Conservation (phyloP, 331 rosid species). For the Quercus phellos region DNA sequence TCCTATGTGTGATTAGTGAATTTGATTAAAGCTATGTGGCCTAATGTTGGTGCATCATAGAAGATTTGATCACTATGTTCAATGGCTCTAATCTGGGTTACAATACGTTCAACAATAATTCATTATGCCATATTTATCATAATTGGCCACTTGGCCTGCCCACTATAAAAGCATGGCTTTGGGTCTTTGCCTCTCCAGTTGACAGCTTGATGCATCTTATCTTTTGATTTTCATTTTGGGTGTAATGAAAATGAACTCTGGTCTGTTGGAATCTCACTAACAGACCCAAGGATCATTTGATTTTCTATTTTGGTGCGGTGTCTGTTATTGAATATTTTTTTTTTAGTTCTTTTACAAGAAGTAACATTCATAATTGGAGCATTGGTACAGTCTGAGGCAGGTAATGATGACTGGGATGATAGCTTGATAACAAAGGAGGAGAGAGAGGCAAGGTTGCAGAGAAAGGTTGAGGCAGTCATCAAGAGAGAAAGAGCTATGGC, state of each 20-base stretch:
- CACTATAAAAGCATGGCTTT: background rate
- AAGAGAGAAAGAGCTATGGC: slow-evolving; percentile 97
- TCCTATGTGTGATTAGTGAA: background rate
- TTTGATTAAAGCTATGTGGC: background rate
- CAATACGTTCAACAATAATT: background rate
- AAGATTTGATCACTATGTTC: too few relatives aligned
- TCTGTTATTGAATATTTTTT: background rate
- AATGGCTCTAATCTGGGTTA: background rate
- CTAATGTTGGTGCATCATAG: too few relatives aligned
- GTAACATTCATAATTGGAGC: slow-evolving; percentile 2
- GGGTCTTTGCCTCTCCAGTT: background rate
- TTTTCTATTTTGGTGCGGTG: background rate
- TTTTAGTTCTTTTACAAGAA: background rate
- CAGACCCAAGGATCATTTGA: background rate
- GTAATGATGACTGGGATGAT: slow-evolving; percentile 87
- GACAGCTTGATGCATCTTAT: background rate
- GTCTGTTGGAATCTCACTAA: background rate
- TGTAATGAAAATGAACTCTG: background rate
- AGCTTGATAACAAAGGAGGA: slow-evolving; percentile 89
- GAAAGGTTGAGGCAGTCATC: slow-evolving; percentile 79
- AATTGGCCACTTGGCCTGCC: background rate
- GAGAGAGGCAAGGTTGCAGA: slow-evolving; percentile 78
- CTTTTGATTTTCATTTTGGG: background rate
- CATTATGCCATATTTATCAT: background rate
- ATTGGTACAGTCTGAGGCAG: slow-evolving; percentile 68